Evolutionary conservation across 2,329 filamentous ascomycete species (phyloP), one percentile per base, ranked within the genome.

Genomic region (Fusarium sp.): DNA sequence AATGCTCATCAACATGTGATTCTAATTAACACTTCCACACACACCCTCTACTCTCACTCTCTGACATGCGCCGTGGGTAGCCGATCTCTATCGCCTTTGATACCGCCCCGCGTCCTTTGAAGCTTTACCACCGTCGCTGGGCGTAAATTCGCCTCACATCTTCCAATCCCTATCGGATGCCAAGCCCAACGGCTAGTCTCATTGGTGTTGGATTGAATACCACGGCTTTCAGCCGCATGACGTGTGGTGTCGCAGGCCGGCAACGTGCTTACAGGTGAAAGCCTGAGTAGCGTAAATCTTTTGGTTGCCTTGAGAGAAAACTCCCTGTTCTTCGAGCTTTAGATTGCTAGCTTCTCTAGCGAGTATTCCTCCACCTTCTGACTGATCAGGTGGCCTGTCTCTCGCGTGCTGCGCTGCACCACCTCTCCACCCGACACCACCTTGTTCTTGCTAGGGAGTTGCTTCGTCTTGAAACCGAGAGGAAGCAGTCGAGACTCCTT

Each of bases 321-420:
- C 54, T 34, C 61, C 68, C 56, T 55, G 53, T 49, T 27, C 46
- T 51, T 52, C 51, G 22, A 47, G 40, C 41, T 44, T 82, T 85
- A 93, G 74, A 94, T 83, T 55, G 86, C 80, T 73, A 97, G 90
- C 80, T 89, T 88, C 82, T 97, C 94, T 71, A 95, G 86, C 48
- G 92, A 93, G 82, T 98, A 97, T 71, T 91, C 89, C 59, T 92
- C 92, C 67, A 94, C 91, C 78, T 90, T 91, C 82, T 92, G 92
- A 77, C 92, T 93, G 76, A 92, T 88, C 78, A 97, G 81, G 80
- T 92, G 89, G 20, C 92, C 93, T 62, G 91, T 90, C 82, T 97
- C 92, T 79, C 94, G 85, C 73, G 83, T 84, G 73, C 86, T 94
- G 72, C 93, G 88, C 78, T 87, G 83, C 67, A 90, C 85, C 43